These are phyloP conservation scores for Clavaria fumosa DNA, from an alignment of 768 basidiomycete species.

Conservation along the genomic window DNA sequence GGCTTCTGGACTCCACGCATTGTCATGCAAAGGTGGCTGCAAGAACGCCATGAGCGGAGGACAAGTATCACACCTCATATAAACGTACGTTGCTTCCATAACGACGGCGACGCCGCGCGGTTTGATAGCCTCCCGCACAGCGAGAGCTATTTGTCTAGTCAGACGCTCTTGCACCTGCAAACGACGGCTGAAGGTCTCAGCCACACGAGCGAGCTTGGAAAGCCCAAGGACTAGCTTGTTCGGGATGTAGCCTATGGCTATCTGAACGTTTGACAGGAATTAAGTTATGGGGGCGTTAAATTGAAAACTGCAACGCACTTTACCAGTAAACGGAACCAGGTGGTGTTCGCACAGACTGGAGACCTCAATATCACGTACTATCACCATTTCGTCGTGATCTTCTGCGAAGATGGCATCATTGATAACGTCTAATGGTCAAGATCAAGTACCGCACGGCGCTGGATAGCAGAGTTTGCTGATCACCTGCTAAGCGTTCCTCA, in stretches of 20 bases:
- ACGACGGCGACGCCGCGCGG: constrained; percentile 97
- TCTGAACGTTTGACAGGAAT: constrained; percentile 29
- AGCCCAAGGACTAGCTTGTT: constrained; percentile 88
- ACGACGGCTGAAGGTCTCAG: constrained; percentile 91
- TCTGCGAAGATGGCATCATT: constrained; percentile 98
- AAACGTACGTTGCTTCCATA: constrained; percentile 99
- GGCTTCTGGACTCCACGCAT: constrained; percentile 99
- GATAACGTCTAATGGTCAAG: constrained; percentile 61
- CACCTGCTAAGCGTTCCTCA: constrained; percentile 86
- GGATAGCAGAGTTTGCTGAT: constrained; percentile 11
- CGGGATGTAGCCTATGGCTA: constrained; percentile 96
- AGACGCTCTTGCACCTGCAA: constrained; percentile 96
- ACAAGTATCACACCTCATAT: too few relatives aligned
- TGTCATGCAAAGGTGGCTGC: constrained; percentile 45
- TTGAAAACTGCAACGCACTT: constrained; percentile 36
- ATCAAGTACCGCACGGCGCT: constrained; percentile 8
- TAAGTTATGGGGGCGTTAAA: constrained; percentile 11
- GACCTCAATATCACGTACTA: constrained; percentile 94
- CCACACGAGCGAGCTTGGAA: constrained; percentile 92
- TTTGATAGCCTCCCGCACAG: constrained; percentile 96
- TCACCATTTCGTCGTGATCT: constrained; percentile 99
- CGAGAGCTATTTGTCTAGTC: constrained; percentile 93
- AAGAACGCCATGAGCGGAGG: constrained; percentile 2
- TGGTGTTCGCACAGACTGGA: constrained; percentile 98
- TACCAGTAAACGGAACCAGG: constrained; percentile 93